Base-by-base conservation (phyloP, 2,329 filamentous ascomycete genomes). In the Epichloe hybrida region DNA sequence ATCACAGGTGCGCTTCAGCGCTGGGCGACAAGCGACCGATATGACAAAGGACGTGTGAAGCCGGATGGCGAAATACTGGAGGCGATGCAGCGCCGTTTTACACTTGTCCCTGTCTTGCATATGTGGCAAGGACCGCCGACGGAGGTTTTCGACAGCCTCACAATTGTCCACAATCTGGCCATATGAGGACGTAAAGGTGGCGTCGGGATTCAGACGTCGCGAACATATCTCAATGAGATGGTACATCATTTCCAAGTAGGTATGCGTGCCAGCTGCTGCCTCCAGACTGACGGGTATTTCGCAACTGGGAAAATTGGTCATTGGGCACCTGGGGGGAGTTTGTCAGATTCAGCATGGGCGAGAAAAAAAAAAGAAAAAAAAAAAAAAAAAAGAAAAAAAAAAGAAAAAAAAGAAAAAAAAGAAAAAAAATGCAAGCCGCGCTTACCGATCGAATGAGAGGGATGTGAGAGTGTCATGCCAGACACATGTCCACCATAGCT, bases 381-480 rank as follows among this genome's bases (percentile, higher is more conserved):
- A n/a, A n/a, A n/a, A 2, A 17, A 20, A 20, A 38, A n/a, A 4
- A n/a, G 17, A 2, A 17, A 17, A 17, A 17, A 17, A 17, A 17
- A n/a, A n/a, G 17, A 2, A 17, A 17, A 17, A 17, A 17, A 17
- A 17, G 17, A 17, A 17, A 17, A 17, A 17, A 17, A 17, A 17
- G 2, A 17, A 2, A 17, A 20, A 20, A 38, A n/a, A 4, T 12
- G 8, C 12, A 17, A 37, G 12, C 1, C 37, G 13, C 13, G 11
- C 6, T 65, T 57, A 78, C 74, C 80, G 71, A 57, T 84, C 80
- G 60, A 84, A 84, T 0, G 80, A 83, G 2, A 84, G 64, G 0
- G 80, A 84, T 0, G 79, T 81, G 20, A 84, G 66, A 5, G 78
- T 82, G 51, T 84, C 80, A 56, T 84, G 80, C 80, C 80, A 84